A percentile compares a stretch with the other conserved stretches of the same genome.
Evolutionary conservation across 306 rosid genomes (phyloP).

Genomic region (Boehmeria nivea): DNA sequence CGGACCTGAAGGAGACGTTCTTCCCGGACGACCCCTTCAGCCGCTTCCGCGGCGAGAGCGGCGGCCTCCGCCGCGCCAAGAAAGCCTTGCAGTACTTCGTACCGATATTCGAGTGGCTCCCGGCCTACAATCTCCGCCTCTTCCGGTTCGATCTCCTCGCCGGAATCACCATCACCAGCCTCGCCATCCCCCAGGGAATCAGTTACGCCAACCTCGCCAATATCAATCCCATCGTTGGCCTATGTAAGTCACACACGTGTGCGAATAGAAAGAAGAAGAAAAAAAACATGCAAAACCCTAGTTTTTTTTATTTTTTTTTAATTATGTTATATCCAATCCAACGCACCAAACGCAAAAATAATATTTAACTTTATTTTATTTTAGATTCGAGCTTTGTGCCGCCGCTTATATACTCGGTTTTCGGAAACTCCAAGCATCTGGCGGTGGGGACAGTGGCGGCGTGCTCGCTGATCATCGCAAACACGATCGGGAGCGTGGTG

Average conservation of each 20-base stretch:
- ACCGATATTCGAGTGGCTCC: conserved; percentile 70
- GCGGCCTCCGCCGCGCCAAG: not conserved
- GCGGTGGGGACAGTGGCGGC: conserved; percentile 91
- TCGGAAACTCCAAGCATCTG: conserved; percentile 78
- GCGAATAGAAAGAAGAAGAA: too few relatives aligned
- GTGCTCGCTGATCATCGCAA: conserved; percentile 51
- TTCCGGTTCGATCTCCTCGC: conserved; percentile 58
- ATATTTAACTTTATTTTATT: too few relatives aligned
- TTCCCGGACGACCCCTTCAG: conserved; percentile 73
- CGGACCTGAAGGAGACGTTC: conserved; percentile 48
- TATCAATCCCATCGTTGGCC: conserved; percentile 72
- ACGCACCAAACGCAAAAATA: too few relatives aligned
- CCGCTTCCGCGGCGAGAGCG: conserved; percentile 28
- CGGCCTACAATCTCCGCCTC: conserved; percentile 31
- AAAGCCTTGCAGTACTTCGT: conserved; percentile 51
- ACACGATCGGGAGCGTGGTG: conserved; percentile 35
- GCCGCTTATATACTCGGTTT: conserved; percentile 58
- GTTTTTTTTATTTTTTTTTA: too few relatives aligned
- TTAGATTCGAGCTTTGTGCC: conserved; percentile 85
- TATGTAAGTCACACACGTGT: conserved; percentile 41
- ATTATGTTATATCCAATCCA: too few relatives aligned
- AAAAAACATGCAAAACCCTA: too few relatives aligned
- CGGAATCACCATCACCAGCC: conserved; percentile 75
- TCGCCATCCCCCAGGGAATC: conserved; percentile 96
- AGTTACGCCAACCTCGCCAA: conserved; percentile 73